Evolutionary conservation across 441 rosid genomes (phyloP).

Genomic region (Gossypium trilobum): DNA sequence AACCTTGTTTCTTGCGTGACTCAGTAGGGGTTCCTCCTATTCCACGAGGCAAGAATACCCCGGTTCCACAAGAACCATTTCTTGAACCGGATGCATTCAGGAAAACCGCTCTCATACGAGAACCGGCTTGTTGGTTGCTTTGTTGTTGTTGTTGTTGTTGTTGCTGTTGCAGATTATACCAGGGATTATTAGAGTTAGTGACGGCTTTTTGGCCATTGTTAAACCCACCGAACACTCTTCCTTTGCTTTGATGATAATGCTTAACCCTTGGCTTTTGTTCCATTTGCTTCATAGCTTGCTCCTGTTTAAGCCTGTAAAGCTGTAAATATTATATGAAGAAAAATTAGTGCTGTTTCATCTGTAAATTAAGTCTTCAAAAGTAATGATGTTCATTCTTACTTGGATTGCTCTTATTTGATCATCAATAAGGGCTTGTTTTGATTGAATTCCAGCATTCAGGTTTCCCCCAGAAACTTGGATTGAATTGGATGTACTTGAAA

Average conservation of each 20-base stretch:
- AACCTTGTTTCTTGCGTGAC: slow-evolving; percentile 64
- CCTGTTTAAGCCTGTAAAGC: slow-evolving; percentile 37
- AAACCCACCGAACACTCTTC: slow-evolving; percentile 15
- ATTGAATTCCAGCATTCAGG: slow-evolving; percentile 21
- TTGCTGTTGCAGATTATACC: slow-evolving; percentile 17
- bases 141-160: slow-evolving; percentile 17
- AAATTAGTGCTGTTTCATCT: neutral
- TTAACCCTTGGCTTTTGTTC: slow-evolving; percentile 17
- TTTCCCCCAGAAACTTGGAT: slow-evolving; percentile 4
- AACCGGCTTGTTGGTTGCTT: slow-evolving; percentile 25
- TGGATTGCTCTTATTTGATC: slow-evolving; percentile 50
- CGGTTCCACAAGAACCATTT: slow-evolving; percentile 59
- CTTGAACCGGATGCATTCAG: slow-evolving; percentile 44
- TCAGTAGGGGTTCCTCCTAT: slow-evolving; percentile 33
- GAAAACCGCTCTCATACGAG: slow-evolving; percentile 58
- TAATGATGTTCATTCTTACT: slow-evolving; percentile 26
- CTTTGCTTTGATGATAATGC: slow-evolving; percentile 20
- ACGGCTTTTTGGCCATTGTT: slow-evolving; percentile 12
- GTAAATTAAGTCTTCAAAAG: neutral
- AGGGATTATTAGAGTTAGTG: neutral
- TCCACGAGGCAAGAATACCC: slow-evolving; percentile 78
- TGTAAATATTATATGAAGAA: slow-evolving; percentile 14
- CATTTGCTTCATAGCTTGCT: slow-evolving; percentile 36
- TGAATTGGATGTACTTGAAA: slow-evolving; percentile 11
- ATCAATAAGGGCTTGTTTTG: slow-evolving; percentile 50